Base-by-base conservation (phyloP, 305 asterid genomes). In the Fraxinus ornus region DNA sequence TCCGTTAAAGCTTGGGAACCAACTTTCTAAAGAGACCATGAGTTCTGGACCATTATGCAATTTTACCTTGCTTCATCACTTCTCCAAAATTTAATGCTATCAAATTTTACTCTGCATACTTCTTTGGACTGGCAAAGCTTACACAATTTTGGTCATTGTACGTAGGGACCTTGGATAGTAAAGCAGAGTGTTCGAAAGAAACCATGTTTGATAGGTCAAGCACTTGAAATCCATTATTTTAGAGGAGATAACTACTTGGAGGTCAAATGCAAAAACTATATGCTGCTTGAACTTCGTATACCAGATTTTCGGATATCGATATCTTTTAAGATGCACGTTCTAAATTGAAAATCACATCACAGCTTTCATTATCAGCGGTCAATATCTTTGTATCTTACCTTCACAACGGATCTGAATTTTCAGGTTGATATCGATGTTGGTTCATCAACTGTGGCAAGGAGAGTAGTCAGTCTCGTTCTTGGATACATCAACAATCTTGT, bases 121-220 rank as follows among this genome's bases (percentile, higher is more conserved):
- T 22, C 73, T 66, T 7, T 17, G 7, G 30, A 66, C 36, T 66
- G 35, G 73, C 73, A 22, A 26, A 66, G 36, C 33, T 66, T 9
- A 26, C 2, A 0, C 73, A 24, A 4, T 66, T 66, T 22, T 66
- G 35, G 19, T 26, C 3, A 66, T 22, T 21, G 24, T 71, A 47
- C 9, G 60, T 57, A 89, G 92, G 92, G 92, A 74, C 85, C 92
- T 44, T 92, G 97, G 97, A 89, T 93, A 85, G 93, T 93, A 76
- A 93, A 93, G 88, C 92, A 94, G 81, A 92, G 98, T 76, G 94
- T 94, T 57, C 94, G 98, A 7, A 92, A 92, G 88, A 94, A 91
- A 86, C 90, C 97, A 22, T 90, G 97, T 85, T 91, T 94, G 90
- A 57, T 92, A 5, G 96, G 97, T 7, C 95, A 91, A 88, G 92